Evolutionary conservation across 139 green algal species (phyloP), one percentile per base, ranked within the genome.

Genomic region (Spirogloea muscicola): DNA sequence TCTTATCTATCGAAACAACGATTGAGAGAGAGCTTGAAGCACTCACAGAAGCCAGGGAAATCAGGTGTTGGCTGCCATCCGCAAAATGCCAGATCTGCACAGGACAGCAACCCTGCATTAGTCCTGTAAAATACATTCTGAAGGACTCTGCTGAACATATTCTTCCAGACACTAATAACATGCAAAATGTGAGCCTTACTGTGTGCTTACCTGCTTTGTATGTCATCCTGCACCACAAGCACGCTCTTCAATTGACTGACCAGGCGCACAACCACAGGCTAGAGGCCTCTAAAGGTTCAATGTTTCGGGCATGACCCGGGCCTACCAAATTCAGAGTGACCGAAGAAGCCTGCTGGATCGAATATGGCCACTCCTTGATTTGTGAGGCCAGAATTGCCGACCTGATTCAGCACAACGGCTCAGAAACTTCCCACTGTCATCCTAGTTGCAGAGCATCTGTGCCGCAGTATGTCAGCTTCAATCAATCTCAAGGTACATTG

Each of bases 301-400:
- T n/a, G n/a, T n/a, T n/a, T n/a, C n/a, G n/a, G n/a, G n/a, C n/a
- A n/a, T n/a, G n/a, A n/a, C n/a, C n/a, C n/a, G 33, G 0, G 7
- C 38, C n/a, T 36, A 82, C 74, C 74, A 60, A 82, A 82, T 66
- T 82, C 74, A 21, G 68, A 80, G 41, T 82, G 74, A 18, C 74
- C 74, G 34, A 72, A 37, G 68, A 73, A 82, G 6, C 58, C 16
- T 27, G 74, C 74, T 0, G 74, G 74, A 0, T 79, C 65, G 21
- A 72, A 80, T 21, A 82, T 79, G 43, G 44, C 58, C 6, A 79
- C 74, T n/a, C n/a, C n/a, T 36, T 74, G 7, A 1, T 68, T 68
- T 4, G n/a, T 31, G 40, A 79, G 29, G 13, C 48, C 68, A 25
- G 68, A 57, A 33, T 71, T 82, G 5, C 74, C 74, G n/a, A 78